phyloP scores from a whole-genome alignment of 202 grass and related monocot species.

The Brachypodium distachyon region DNA sequence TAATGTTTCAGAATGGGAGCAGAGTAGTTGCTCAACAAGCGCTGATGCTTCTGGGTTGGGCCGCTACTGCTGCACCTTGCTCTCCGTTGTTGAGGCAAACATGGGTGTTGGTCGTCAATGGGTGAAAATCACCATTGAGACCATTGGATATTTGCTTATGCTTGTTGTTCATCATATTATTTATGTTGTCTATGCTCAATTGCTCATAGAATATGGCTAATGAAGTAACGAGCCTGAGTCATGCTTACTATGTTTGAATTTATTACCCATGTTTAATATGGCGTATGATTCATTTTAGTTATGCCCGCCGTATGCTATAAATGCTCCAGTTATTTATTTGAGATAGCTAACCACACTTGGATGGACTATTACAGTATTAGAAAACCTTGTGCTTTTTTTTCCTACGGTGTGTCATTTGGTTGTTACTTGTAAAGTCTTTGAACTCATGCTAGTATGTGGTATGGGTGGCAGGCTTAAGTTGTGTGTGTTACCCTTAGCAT shows the following conservation, averaged over 20 bases:
- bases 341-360: not conserved
- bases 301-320: not conserved
- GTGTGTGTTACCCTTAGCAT: not conserved
- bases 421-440: not conserved
- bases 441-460: not conserved
- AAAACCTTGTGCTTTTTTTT: not conserved
- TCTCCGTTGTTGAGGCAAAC: not conserved
- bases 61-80: not conserved
- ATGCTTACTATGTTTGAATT: not conserved
- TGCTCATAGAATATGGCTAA: not conserved
- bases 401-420: not conserved
- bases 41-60: not conserved
- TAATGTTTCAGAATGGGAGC: not conserved
- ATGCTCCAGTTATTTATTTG: not conserved
- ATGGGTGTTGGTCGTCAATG: not conserved
- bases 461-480: not conserved
- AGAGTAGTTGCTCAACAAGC: too few species aligned
- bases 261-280: not conserved
- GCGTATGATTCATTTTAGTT: not conserved
- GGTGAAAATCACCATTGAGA: not conserved
- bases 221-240: too few species aligned
- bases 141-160: not conserved
- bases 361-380: not conserved
- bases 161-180: not conserved
- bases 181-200: not conserved